A percentile compares a stretch with the other conserved stretches of the same genome.
These are phyloP conservation scores for Candida vaughaniae DNA, from an alignment of 805 yeast species.

Conservation along the genomic window DNA sequence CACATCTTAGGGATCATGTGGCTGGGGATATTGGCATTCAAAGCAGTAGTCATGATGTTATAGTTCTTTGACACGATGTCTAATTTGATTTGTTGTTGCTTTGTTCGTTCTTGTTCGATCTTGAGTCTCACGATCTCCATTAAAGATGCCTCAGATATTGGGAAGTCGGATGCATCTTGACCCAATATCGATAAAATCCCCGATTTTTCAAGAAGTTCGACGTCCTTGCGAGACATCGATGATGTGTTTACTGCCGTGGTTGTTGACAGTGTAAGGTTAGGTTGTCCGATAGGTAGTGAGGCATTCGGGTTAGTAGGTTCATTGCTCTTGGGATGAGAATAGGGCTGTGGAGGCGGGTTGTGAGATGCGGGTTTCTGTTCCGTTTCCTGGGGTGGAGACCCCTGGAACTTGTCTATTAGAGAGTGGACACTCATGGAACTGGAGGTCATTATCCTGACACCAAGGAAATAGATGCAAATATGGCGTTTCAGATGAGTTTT, in stretches of 20 bases:
- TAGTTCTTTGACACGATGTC: constrained; percentile 62
- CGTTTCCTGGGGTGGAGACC: background rate
- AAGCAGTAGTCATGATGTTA: constrained; percentile 61
- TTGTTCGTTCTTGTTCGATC: constrained; percentile 76
- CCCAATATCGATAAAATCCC: constrained; percentile 48
- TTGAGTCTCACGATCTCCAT: constrained; percentile 57
- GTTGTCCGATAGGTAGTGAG: background rate
- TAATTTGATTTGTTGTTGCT: constrained; percentile 70
- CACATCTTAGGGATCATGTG: constrained; percentile 62
- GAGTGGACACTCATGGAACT: constrained; percentile 42
- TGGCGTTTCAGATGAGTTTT: background rate
- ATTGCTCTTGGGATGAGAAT: too few species aligned
- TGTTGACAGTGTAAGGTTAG: background rate
- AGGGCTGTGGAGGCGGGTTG: too few species aligned
- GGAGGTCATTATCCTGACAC: constrained; percentile 9
- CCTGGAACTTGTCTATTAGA: constrained; percentile 30
- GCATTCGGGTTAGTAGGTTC: background rate
- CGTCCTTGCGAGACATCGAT: constrained; percentile 1
- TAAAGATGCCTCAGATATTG: constrained; percentile 56
- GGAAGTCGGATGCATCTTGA: constrained; percentile 50
- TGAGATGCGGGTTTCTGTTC: background rate
- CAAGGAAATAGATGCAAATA: constrained; percentile 1
- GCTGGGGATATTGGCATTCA: constrained; percentile 61
- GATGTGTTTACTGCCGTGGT: background rate
- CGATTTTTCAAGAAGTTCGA: constrained; percentile 7